Conservation (phyloP, 108 stramenopile species). For the Thalassiosira profunda region DNA sequence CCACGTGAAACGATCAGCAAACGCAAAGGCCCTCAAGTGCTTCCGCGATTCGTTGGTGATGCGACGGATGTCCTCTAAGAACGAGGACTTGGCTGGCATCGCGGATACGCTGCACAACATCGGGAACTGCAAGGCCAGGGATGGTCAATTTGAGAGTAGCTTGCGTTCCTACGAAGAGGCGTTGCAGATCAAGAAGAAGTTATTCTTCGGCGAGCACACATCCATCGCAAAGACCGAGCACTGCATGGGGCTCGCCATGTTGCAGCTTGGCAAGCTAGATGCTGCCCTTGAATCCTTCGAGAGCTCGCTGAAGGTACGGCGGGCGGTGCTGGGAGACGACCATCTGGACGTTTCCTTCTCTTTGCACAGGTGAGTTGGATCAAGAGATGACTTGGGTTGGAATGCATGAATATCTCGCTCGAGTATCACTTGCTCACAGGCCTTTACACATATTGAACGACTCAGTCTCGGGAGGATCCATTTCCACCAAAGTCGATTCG, state of each 20-base stretch:
- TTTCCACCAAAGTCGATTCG: slow-evolving; percentile 33
- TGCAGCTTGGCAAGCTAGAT: slow-evolving; percentile 31
- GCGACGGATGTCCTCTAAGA: slow-evolving; percentile 16
- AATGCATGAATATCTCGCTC: too few species aligned
- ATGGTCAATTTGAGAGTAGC: slow-evolving; percentile 25
- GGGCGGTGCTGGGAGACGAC: slow-evolving; percentile 27
- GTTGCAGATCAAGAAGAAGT: slow-evolving; percentile 32
- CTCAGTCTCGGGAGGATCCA: slow-evolving; percentile 49
- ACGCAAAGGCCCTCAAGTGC: slow-evolving; percentile 41
- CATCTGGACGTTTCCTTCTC: slow-evolving; percentile 57
- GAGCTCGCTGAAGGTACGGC: slow-evolving; percentile 33
- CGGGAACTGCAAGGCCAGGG: slow-evolving; percentile 52
- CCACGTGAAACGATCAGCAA: slow-evolving; percentile 24
- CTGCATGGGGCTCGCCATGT: slow-evolving; percentile 38
- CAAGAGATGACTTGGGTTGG: too few species aligned
- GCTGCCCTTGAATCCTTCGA: slow-evolving; percentile 44
- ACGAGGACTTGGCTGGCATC: slow-evolving; percentile 9
- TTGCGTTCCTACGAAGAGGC: slow-evolving; percentile 34
- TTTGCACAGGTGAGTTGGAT: slow-evolving; percentile 50
- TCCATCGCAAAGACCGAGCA: slow-evolving; percentile 56
- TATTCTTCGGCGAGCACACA: slow-evolving; percentile 11
- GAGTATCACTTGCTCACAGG: too few species aligned
- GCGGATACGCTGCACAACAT: slow-evolving; percentile 60
- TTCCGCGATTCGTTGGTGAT: slow-evolving; percentile 49
- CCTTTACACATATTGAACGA: too few species aligned